Base-by-base conservation (phyloP, 768 basidiomycete species). In the Tephrocybe sp. region DNA sequence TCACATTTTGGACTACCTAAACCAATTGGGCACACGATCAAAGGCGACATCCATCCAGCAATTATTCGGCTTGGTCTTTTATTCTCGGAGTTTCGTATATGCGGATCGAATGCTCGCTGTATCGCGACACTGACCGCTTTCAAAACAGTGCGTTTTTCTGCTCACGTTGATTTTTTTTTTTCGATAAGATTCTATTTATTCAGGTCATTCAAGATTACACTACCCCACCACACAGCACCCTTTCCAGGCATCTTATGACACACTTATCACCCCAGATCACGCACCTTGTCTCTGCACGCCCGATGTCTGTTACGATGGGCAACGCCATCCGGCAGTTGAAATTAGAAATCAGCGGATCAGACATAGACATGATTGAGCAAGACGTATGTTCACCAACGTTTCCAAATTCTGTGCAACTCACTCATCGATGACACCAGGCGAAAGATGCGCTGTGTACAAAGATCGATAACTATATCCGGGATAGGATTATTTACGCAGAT, bases 281-380 rank as follows among this genome's bases (percentile, higher is more conserved):
- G 14, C 86, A 95, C 68, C 79, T 96, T 9, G 89, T 93, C 7
- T 80, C 85, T 35, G 90, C 92, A 16, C 79, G 94, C 44, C 90
- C 92, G 0, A 89, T 95, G 87, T 89, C 91, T 14, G 84, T 92
- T 17, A 89, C 92, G 20, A 93, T 95, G 89, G 92, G 94, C 0
- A 96, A 94, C 63, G 92, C 94, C 0, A 92, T 93, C 59, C 82
- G 94, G 52, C 89, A 95, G 66, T 75, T 99, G 60, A 99, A 99
- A 72, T 75, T 96, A 49, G 93, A 98, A 62, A 97, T 99, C 62
- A 94, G 92, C 62, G 82, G 80, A 35, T 83, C 93, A 36, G 91
- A 94, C 60, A 92, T 92, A 43, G 96, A 99, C 72, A 76, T 93
- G 67, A 86, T 93, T 4, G 94, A 98, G 68, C 91, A 96, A 63